Base-by-base conservation (phyloP, 208 protist species). In the Phytomonas francai region DNA sequence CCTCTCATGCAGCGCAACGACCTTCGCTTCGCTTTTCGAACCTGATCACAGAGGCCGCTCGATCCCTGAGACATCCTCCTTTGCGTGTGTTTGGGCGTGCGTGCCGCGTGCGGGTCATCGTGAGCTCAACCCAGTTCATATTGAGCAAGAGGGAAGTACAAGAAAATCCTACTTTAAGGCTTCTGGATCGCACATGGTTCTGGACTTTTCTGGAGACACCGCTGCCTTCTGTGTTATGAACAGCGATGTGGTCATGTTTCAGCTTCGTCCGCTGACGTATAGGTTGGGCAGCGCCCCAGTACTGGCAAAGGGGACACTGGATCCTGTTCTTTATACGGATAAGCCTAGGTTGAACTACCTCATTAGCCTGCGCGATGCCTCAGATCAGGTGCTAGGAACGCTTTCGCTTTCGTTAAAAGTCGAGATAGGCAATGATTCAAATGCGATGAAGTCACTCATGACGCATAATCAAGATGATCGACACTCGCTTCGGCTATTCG, bases 281-380 rank as follows among this genome's bases (percentile, higher is more conserved):
- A 31, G 36, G 19, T 73, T 75, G 8, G 74, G 82, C 0, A 64
- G 76, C 12, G 56, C 80, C 12, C 84, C 85, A 19, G 73, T 88
- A 12, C 69, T 96, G n/a, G 88, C 91, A 25, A 88, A 89, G 72
- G 85, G 88, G 30, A 86, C 83, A 4, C 74, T 96, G 0, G 86
- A 96, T 60, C 84, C 88, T 3, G 39, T 59, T 1, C 82, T 81
- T 14, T 96, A 84, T 69, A 64, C 81, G 67, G 85, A 83, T 14
- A 84, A 84, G 68, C 79, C 85, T 8, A 72, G 70, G 49, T 93
- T 89, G 65, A 91, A 88, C 71, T 96, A 96, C 71, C 82, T 87
- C n/a, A 88, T 96, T 65, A 93, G 91, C 69, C 67, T 96, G 60
- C 83, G 87, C 12, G 84, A 89, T 63, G 86, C 83, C 0, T 67